phyloP scores from a whole-genome alignment of 495 filamentous ascomycete species.

The Neurospora cerealis region DNA sequence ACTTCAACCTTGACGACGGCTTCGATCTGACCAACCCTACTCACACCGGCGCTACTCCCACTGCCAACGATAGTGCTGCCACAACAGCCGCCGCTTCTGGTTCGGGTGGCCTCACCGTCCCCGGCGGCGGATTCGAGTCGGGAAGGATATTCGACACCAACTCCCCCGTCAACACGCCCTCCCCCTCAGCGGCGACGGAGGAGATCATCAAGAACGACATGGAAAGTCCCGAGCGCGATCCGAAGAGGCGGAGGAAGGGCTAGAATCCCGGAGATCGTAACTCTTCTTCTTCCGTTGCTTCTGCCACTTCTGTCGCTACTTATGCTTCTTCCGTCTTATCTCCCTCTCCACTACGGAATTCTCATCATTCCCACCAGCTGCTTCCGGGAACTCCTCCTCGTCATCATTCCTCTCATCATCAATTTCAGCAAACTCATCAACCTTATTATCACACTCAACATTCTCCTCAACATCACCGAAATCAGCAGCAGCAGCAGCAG shows the following conservation, averaged over 20 bases:
- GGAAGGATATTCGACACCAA: conserved; percentile 24
- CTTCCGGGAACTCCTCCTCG: not conserved
- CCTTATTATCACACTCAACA: not conserved
- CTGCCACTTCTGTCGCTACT: not conserved
- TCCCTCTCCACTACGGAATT: not conserved
- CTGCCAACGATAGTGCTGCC: not conserved
- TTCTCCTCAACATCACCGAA: not conserved
- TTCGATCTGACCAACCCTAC: not conserved
- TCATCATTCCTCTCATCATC: not conserved
- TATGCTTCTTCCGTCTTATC: not conserved
- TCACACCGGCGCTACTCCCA: not conserved
- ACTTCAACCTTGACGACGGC: conserved; percentile 25
- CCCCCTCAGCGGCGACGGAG: conserved; percentile 33
- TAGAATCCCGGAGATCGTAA: not conserved
- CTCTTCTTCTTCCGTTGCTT: not conserved
- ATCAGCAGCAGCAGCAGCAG: not conserved
- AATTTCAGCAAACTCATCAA: not conserved
- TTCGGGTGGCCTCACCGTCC: not conserved
- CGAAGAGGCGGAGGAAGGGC: conserved; percentile 29
- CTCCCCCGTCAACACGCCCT: conserved; percentile 28
- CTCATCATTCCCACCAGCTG: not conserved
- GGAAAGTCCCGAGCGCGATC: conserved; percentile 28
- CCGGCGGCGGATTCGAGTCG: conserved; percentile 8
- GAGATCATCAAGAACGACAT: conserved; percentile 31
- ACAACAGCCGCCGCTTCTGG: not conserved